Base-by-base conservation (phyloP, 176 grass and related monocot genomes). In the Metroxylon sagu region DNA sequence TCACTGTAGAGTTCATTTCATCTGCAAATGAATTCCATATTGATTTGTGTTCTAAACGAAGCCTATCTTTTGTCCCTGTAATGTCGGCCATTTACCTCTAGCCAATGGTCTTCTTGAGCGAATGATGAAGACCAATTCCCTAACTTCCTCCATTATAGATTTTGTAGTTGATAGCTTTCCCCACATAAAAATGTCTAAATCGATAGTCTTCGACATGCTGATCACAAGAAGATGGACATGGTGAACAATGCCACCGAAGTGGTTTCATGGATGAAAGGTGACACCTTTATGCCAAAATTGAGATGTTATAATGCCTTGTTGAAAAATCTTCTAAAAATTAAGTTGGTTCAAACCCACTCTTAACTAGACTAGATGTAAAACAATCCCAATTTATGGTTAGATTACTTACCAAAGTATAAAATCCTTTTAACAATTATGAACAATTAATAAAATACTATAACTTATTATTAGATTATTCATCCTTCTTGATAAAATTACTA, bases 281-380 rank as follows among this genome's bases (percentile, higher is more conserved):
- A 19, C 4, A 30, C 62, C 18, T 29, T 91, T 71, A 50, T 52
- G 5, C 88, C 88, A 28, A 86, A 68, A 53, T 48, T 79, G 53
- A 68, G 76, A 23, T 91, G 88, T 63, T 91, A 79, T 76, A 86
- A 91, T 65, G 65, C 58, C 16, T 64, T 91, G 18, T 62, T 91
- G 5, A 91, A 86, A 70, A 76, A 83, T 69, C 79, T 91, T 21
- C 16, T 83, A 65, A 81, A 81, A 26, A 64, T 18, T 10, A 79
- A 80, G 31, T 71, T 63, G 28, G 21, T 23, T 23, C 21, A 23
- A 23, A 23, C 21, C 21, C 21, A 23, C 21, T 23, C 21, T 23
- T 23, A 23, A 23, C 21, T 1, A 23, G 21, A 23, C 21, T 23
- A 23, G 21, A 23, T 23, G 0, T 23, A 1, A 23, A 23, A 23